Percentiles rank a stretch among this genome's conserved stretches.
Conservation (phyloP, 352 stramenopile genomes). For the Phytopythium boreale region DNA sequence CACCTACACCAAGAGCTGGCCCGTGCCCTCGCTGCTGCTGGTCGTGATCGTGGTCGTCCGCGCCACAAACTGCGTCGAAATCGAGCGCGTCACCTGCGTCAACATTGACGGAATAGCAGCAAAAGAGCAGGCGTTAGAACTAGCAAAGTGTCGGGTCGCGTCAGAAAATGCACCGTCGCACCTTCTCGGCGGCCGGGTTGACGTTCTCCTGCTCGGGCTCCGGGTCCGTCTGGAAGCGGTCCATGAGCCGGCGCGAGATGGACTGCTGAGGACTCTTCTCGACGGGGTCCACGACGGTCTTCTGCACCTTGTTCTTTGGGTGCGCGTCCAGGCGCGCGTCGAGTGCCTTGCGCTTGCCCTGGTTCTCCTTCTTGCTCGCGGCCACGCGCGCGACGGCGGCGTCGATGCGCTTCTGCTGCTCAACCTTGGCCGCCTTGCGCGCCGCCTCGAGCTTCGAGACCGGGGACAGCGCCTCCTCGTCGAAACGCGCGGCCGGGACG, state of each 20-base stretch:
- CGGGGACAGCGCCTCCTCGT: conserved; percentile 49
- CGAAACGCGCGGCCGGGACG: conserved; percentile 27
- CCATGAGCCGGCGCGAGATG: conserved; percentile 37
- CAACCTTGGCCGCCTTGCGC: conserved; percentile 48
- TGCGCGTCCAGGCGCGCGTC: conserved; percentile 42
- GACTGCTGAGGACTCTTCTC: conserved; percentile 33
- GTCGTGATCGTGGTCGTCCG: conserved; percentile 22
- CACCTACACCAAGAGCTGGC: conserved; percentile 6
- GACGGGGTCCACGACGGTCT: conserved; percentile 33
- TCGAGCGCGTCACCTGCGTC: conserved; percentile 18
- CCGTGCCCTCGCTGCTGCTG: conserved; percentile 9
- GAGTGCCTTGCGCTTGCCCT: conserved; percentile 58
- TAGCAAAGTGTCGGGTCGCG: too few species aligned
- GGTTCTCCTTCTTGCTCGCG: conserved; percentile 43
- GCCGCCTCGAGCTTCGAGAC: conserved; percentile 77
- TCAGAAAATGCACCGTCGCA: neutral
- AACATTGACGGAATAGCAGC: neutral
- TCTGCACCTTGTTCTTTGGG: conserved; percentile 40
- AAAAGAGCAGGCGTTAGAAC: neutral
- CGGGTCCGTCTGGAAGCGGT: conserved; percentile 31
- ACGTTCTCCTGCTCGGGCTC: conserved; percentile 33
- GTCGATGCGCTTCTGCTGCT: conserved; percentile 73
- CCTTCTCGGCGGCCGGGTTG: conserved; percentile 6
- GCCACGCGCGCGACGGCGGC: conserved; percentile 52
- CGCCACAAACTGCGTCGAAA: conserved; percentile 27